phyloP scores from a whole-genome alignment of 139 green algal species.

The Microglena sp. region DNA sequence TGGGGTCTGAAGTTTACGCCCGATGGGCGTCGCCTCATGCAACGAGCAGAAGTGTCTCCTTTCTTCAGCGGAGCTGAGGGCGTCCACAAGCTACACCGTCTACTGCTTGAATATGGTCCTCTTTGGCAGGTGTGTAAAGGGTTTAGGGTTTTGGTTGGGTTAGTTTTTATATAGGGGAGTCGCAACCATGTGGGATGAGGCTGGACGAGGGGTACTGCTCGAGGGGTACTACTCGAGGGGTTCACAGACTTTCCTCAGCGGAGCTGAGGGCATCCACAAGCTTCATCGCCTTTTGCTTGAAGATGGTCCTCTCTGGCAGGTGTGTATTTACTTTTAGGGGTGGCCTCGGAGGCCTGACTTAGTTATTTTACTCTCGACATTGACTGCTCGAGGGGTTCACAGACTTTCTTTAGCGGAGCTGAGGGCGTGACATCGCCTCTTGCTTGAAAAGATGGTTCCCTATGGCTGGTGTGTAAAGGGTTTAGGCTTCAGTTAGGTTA shows the following conservation, averaged over 20 bases:
- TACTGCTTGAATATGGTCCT: constrained; percentile 4
- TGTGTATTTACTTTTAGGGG: no score
- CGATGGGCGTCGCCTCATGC: neutral
- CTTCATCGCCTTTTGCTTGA: neutral
- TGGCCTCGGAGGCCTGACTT: no score
- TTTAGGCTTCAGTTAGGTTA: no score
- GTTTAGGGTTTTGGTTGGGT: no score
- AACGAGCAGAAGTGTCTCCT: neutral
- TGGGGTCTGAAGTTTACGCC: constrained; percentile 1
- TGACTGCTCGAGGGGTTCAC: no score
- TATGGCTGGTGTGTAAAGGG: no score
- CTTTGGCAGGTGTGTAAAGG: constrained; percentile 7
- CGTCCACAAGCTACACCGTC: neutral
- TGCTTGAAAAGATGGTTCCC: constrained; percentile 4
- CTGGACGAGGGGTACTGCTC: no score
- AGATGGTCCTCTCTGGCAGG: constrained; percentile 6
- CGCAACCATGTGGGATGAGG: no score
- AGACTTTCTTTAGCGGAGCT: constrained; percentile 3
- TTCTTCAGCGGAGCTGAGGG: constrained; percentile 2
- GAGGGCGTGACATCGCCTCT: neutral
- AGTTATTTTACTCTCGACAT: no score
- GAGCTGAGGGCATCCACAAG: neutral
- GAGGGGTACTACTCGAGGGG: no score
- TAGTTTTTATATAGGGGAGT: no score
- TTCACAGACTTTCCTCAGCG: constrained; percentile 1